Percentiles rank a stretch among this genome's conserved stretches.
These are phyloP conservation scores for Penicillium sp. DNA, from an alignment of 2,329 filamentous ascomycete species.

Conservation along the genomic window DNA sequence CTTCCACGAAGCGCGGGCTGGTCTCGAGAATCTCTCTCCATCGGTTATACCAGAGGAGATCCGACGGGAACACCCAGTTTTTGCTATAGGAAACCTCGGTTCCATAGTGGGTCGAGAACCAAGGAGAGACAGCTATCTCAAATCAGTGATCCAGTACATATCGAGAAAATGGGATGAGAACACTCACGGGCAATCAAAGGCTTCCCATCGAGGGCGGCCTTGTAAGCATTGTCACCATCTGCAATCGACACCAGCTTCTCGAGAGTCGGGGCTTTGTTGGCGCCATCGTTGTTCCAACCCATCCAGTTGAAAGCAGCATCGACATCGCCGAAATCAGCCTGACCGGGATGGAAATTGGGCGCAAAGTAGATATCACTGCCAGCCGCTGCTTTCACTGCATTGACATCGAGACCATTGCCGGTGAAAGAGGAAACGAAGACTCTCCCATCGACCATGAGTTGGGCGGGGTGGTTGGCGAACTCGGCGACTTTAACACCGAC, in stretches of 20 bases:
- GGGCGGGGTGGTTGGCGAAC: constrained; percentile 48
- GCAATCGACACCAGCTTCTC: constrained; percentile 45
- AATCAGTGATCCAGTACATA: background rate
- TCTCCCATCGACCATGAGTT: constrained; percentile 54
- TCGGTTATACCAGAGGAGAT: constrained; percentile 48
- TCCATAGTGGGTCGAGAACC: constrained; percentile 57
- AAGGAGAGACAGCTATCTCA: constrained; percentile 44
- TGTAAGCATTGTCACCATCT: constrained; percentile 39
- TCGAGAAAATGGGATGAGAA: background rate
- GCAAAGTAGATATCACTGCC: constrained; percentile 52
- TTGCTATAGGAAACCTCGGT: constrained; percentile 50
- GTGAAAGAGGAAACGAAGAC: constrained; percentile 58
- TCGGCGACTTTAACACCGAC: constrained; percentile 51
- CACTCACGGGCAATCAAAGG: constrained; percentile 52
- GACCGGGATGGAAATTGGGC: constrained; percentile 53
- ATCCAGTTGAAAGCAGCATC: constrained; percentile 50
- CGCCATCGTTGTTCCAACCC: constrained; percentile 46
- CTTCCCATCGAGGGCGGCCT: constrained; percentile 39
- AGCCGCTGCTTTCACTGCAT: constrained; percentile 45
- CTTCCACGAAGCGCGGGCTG: constrained; percentile 52
- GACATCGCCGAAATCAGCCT: constrained; percentile 41
- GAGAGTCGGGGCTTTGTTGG: constrained; percentile 53
- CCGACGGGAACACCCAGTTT: constrained; percentile 54
- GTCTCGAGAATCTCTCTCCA: constrained; percentile 47
- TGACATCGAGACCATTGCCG: constrained; percentile 51